Evolutionary conservation across 805 yeast species (phyloP), one percentile per base, ranked within the genome.

Genomic region (Priceomyces fermenticarens): DNA sequence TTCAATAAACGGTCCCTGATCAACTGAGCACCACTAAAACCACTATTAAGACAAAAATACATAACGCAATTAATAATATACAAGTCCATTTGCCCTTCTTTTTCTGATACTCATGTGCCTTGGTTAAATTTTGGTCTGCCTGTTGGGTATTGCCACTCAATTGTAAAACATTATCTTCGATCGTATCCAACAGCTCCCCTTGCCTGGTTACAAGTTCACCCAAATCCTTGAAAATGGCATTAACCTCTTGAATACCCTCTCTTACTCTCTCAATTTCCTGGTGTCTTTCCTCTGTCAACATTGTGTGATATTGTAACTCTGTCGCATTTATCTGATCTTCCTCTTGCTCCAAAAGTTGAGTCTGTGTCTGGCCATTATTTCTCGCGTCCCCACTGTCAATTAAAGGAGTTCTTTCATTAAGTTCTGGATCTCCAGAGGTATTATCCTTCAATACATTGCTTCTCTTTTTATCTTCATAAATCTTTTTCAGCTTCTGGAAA

Each of bases 201-300:
- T 90, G 97, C 59, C 88, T 90, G 39, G 75, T 70, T 2, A 90
- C 93, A 52, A 90, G 65, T 30, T 79, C 75, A 11, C 89, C 88
- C 42, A 90, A 62, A 53, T 89, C 96, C 49, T 81, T 80, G 59
- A 88, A 89, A 3, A 90, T 89, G 8, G 88, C 74, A 59, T 90
- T 89, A 32, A 90, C 87, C 49, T 90, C 97, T 39, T 73, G 77
- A 9, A 89, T 88, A 0, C 96, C 95, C 32, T 79, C 78, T 32
- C 84, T 81, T 7, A 89, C 83, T 45, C 78, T 81, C 25, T 72
- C 69, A 26, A 90, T 85, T 46, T 88, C 93, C 16, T 77, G 65
- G 39, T 85, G 82, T 41, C 97, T 67, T 53, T 88, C 91, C 42
- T 81, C 78, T 2, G 89, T 80, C 4, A 85, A 60, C 1, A 81